Conservation (phyloP, 805 yeast species). For the Metschnikowia koreensis region DNA sequence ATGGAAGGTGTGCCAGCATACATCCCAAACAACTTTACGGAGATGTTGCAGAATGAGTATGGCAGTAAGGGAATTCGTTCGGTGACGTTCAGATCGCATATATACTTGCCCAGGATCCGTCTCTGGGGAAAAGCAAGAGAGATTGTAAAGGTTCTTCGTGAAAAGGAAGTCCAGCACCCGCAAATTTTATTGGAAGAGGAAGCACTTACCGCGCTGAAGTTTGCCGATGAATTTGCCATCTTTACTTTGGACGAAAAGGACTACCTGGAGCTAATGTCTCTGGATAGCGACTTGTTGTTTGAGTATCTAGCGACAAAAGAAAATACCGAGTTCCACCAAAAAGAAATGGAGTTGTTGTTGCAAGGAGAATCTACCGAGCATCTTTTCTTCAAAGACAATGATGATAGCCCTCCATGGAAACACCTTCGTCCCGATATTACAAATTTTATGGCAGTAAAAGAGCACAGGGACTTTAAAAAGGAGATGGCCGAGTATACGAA, state of each 20-base stretch:
- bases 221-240: conserved; percentile 10
- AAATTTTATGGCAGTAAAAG: conserved; percentile 3
- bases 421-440: conserved; percentile 17
- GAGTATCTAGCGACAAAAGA: conserved; percentile 25
- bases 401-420: conserved; percentile 1
- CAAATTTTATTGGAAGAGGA: conserved; percentile 19
- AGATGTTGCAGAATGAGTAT: conserved; percentile 50
- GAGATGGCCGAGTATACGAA: conserved; percentile 5
- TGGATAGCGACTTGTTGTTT: conserved; percentile 23
- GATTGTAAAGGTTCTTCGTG: conserved; percentile 21
- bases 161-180: conserved; percentile 15
- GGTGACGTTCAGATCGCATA: conserved; percentile 4
- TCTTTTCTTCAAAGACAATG: conserved; percentile 9
- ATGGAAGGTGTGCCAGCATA: conserved; percentile 54
- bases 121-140: conserved; percentile 13
- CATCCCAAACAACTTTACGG: conserved; percentile 47
- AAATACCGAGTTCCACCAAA: conserved; percentile 28
- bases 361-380: conserved; percentile 10
- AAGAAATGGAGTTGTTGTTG: conserved; percentile 21
- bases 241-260: conserved; percentile 24
- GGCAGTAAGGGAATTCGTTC: conserved; percentile 8
- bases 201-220: background rate
- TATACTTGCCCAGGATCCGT: conserved; percentile 13
- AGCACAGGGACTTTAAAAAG: conserved; percentile 4
- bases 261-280: conserved; percentile 26